phyloP scores from a whole-genome alignment of 495 filamentous ascomycete species.

The Aspergillus bridgeri region DNA sequence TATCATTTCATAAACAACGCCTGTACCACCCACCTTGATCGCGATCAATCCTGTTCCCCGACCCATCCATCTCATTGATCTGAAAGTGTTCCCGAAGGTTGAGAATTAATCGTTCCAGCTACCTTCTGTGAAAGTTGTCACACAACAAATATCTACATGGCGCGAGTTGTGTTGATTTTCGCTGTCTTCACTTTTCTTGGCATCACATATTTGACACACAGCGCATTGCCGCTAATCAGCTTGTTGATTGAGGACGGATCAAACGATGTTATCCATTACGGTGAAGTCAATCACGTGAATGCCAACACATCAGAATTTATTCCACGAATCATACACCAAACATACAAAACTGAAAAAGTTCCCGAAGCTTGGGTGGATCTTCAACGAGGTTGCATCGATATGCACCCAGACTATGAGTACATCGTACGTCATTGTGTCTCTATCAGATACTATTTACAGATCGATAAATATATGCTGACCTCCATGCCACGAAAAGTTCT shows the following conservation, averaged over 20 bases:
- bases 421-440: conserved; percentile 53
- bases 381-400: conserved; percentile 69
- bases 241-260: conserved; percentile 65
- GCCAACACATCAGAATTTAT: conserved; percentile 64
- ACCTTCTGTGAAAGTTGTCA: no score
- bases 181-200: conserved; percentile 57
- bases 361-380: conserved; percentile 70
- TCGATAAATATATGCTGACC: conserved; percentile 14
- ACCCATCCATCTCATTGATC: no score
- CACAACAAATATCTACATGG: conserved; percentile 51
- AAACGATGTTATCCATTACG: conserved; percentile 59
- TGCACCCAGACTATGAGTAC: conserved; percentile 78
- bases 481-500: conserved; percentile 71
- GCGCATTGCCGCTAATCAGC: conserved; percentile 59
- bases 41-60: no score
- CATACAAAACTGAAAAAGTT: conserved; percentile 74
- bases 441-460: background rate
- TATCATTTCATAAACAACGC: no score
- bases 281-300: conserved; percentile 63
- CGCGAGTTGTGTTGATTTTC: conserved; percentile 61
- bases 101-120: no score
- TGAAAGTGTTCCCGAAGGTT: no score
- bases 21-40: no score
- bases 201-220: conserved; percentile 55
- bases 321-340: conserved; percentile 89